phyloP scores from a whole-genome alignment of 2,329 filamentous ascomycete species.

The Fusarium sp. region DNA sequence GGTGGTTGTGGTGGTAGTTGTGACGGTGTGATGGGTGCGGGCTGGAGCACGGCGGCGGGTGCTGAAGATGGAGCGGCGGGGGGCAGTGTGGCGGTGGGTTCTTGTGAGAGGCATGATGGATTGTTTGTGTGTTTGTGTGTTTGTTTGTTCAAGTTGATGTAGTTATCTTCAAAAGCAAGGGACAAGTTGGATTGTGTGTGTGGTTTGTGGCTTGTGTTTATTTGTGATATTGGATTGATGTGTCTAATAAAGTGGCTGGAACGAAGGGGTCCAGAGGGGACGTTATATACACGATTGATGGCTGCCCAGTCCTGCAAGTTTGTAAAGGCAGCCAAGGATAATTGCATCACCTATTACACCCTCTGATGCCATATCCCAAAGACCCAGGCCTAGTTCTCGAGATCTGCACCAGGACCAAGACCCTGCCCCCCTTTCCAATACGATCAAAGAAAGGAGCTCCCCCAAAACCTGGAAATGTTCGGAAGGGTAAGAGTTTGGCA shows the following conservation, averaged over 20 bases:
- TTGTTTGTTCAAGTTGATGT: no score
- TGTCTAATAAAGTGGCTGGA: not conserved
- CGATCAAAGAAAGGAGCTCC: no score
- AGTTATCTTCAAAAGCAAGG: not conserved
- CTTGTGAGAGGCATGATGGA: slow-evolving; percentile 54
- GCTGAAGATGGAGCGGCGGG: slow-evolving; percentile 49
- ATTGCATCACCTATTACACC: slow-evolving; percentile 43
- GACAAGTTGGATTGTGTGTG: slow-evolving; percentile 17
- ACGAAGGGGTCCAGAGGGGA: not conserved
- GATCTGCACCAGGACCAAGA: slow-evolving; percentile 13
- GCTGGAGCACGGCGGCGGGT: slow-evolving; percentile 45
- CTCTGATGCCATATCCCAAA: slow-evolving; percentile 33
- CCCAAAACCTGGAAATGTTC: slow-evolving; percentile 38
- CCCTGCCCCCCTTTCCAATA: not conserved
- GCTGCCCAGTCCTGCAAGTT: not conserved
- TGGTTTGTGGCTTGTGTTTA: slow-evolving; percentile 20
- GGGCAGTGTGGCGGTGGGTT: slow-evolving; percentile 45
- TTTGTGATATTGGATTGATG: not conserved
- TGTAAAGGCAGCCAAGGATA: slow-evolving; percentile 15
- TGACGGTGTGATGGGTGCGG: slow-evolving; percentile 50
- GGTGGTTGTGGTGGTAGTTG: slow-evolving; percentile 58
- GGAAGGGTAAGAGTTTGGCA: not conserved
- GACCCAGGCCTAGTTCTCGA: not conserved
- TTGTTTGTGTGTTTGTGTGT: slow-evolving; percentile 10
- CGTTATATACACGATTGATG: slow-evolving; percentile 34